A percentile compares a stretch with the other conserved stretches of the same genome.
These are phyloP conservation scores for Fremontodendron californicum DNA, from an alignment of 345 rosid genomes.

Conservation along the genomic window DNA sequence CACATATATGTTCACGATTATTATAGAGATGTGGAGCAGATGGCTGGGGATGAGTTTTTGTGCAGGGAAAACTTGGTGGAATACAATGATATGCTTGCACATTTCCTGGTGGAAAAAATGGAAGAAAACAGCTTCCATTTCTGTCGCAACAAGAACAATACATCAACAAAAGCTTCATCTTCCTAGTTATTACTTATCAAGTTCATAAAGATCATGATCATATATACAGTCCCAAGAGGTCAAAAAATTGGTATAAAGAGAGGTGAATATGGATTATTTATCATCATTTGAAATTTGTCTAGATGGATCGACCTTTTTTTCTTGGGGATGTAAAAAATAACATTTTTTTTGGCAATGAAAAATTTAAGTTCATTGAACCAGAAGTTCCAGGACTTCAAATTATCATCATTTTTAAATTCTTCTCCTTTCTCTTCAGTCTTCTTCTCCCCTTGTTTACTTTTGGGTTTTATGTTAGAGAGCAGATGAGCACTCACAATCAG, in stretches of 20 bases:
- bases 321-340: neutral
- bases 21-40: constrained; percentile 67
- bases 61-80: constrained; percentile 76
- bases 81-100: constrained; percentile 58
- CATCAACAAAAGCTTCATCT: neutral
- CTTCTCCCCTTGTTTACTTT: neutral
- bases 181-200: neutral
- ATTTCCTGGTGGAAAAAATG: constrained; percentile 76
- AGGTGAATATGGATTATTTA: neutral
- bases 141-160: constrained; percentile 32
- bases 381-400: neutral
- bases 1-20: constrained; percentile 81
- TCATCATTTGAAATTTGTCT: neutral
- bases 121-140: constrained; percentile 49
- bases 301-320: neutral
- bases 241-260: neutral
- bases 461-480: neutral
- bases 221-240: neutral
- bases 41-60: constrained; percentile 78
- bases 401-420: neutral
- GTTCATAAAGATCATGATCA: neutral
- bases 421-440: too few relatives aligned
- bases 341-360: neutral
- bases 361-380: neutral
- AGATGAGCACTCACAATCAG: neutral